phyloP scores from a whole-genome alignment of 495 filamentous ascomycete species.

The Hypoxylon intermedium region DNA sequence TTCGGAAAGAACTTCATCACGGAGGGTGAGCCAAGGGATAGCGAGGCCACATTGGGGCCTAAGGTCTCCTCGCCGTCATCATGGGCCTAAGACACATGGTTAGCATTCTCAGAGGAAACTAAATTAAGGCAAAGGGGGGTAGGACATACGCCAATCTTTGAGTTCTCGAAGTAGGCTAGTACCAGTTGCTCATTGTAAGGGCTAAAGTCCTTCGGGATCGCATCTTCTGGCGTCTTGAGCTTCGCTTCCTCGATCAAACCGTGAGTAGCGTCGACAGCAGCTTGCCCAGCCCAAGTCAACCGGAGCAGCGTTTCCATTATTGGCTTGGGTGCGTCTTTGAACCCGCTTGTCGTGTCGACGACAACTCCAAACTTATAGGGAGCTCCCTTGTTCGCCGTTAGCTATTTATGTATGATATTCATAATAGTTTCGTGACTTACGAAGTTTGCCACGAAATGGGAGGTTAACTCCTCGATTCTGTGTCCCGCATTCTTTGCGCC shows the following conservation, averaged over 20 bases:
- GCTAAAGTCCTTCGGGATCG: constrained; percentile 31
- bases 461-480: constrained; percentile 59
- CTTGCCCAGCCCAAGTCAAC: constrained; percentile 69
- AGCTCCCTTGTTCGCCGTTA: constrained; percentile 65
- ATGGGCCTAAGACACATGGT: constrained; percentile 68
- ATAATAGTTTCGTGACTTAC: constrained; percentile 52
- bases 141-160: constrained; percentile 69
- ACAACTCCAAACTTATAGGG: constrained; percentile 82
- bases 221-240: not conserved
- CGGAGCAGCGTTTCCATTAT: constrained; percentile 66
- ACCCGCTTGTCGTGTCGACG: constrained; percentile 64
- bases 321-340: constrained; percentile 64
- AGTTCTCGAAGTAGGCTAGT: constrained; percentile 76
- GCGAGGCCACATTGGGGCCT: constrained; percentile 75
- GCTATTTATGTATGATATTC: constrained; percentile 1
- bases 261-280: constrained; percentile 46
- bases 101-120: constrained; percentile 24
- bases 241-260: constrained; percentile 14
- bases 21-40: constrained; percentile 74
- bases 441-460: constrained; percentile 76
- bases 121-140: not conserved
- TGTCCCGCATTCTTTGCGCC: constrained; percentile 46
- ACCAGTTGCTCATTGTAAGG: constrained; percentile 78
- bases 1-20: constrained; percentile 72
- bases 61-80: constrained; percentile 83